A percentile compares a stretch with the other conserved stretches of the same genome.
These are phyloP conservation scores for Boletus calvinii DNA, from an alignment of 1,284 basidiomycete species.

Conservation along the genomic window DNA sequence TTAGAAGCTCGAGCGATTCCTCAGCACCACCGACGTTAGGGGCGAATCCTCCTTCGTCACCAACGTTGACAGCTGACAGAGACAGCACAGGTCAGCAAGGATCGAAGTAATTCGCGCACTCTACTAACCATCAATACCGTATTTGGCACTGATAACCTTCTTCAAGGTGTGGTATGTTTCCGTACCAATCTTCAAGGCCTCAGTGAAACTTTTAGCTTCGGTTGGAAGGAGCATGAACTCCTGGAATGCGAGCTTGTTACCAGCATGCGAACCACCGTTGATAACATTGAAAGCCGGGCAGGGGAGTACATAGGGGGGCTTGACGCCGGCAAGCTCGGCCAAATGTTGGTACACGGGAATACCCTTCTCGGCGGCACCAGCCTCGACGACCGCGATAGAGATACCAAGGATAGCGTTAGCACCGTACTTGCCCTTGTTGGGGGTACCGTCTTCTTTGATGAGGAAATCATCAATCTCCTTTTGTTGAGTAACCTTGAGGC, in stretches of 20 bases:
- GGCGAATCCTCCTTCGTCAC: conserved; percentile 99
- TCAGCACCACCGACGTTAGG: conserved; percentile 97
- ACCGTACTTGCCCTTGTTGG: conserved; percentile 99
- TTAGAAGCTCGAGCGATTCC: conserved; percentile 95
- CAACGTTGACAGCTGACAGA: conserved; percentile 89
- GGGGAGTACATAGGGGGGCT: conserved; percentile 91
- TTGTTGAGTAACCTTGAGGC: conserved; percentile 86
- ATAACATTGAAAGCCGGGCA: conserved; percentile 98
- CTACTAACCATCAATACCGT: conserved; percentile 91
- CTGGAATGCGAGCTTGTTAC: conserved; percentile 99
- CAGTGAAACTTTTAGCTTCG: conserved; percentile 87
- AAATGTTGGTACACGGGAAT: conserved; percentile 97
- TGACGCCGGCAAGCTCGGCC: conserved; percentile 92
- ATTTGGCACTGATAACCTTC: conserved; percentile 99
- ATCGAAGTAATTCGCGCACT: conserved; percentile 1
- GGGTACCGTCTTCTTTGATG: conserved; percentile 96
- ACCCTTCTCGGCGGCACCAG: conserved; percentile 91
- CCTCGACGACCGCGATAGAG: conserved; percentile 94
- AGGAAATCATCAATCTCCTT: conserved; percentile 98
- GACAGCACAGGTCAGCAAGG: conserved; percentile 9
- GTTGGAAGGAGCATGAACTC: conserved; percentile 99
- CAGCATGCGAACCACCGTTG: conserved; percentile 99
- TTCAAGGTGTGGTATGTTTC: conserved; percentile 99
- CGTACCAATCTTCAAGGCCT: conserved; percentile 98
- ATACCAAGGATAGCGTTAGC: conserved; percentile 99